Evolutionary conservation across 805 yeast genomes (phyloP).

Genomic region (Tetrapisispora pingtungensis): DNA sequence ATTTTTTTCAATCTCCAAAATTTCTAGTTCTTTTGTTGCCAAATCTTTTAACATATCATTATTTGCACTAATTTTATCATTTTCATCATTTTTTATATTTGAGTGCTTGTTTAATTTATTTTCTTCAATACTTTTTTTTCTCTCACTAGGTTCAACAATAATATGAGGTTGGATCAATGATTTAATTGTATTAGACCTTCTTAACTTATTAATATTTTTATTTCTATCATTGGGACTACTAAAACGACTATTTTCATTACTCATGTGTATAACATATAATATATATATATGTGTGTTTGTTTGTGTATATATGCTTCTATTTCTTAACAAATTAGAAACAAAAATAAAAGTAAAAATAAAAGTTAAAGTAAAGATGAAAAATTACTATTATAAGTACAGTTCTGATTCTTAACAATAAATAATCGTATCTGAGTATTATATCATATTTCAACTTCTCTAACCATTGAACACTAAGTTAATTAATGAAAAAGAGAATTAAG

Average conservation of each 20-base stretch:
- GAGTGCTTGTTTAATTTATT: too few species aligned
- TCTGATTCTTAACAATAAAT: too few species aligned
- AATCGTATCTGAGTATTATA: too few species aligned
- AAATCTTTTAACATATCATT: constrained; percentile 45
- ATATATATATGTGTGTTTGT: too few species aligned
- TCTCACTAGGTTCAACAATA: not conserved
- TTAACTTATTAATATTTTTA: not conserved
- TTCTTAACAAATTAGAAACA: too few species aligned
- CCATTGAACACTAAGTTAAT: too few species aligned
- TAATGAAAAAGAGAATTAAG: too few species aligned
- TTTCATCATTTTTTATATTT: not conserved
- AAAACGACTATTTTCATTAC: not conserved
- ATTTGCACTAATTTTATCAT: constrained; percentile 22
- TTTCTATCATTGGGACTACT: not conserved
- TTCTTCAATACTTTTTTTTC: constrained; percentile 2
- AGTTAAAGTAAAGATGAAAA: too few species aligned
- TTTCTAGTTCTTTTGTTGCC: constrained; percentile 59
- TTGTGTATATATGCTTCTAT: too few species aligned
- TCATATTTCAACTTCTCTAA: too few species aligned
- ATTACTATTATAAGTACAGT: too few species aligned
- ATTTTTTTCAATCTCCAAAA: constrained; percentile 52
- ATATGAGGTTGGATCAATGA: constrained; percentile 20
- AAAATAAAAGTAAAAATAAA: too few species aligned
- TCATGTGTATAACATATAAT: not conserved
- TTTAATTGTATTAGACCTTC: constrained; percentile 11